Conservation (phyloP, 2,329 filamentous ascomycete genomes). For the Tolypocladium amazonense region DNA sequence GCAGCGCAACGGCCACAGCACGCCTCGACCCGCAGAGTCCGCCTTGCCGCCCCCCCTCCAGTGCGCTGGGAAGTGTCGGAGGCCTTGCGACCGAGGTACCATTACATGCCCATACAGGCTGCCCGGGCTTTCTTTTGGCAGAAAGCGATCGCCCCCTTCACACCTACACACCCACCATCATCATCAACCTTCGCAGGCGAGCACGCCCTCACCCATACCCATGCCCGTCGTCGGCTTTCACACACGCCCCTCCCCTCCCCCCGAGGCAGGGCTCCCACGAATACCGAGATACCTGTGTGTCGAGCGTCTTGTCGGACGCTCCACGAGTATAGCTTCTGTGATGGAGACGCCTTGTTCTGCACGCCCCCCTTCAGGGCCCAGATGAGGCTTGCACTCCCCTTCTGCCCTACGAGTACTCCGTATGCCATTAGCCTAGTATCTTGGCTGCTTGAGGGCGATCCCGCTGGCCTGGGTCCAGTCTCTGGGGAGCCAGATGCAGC, state of each 20-base stretch:
- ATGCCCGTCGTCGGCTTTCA: not conserved
- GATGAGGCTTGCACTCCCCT: conserved; percentile 10
- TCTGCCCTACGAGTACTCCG: conserved; percentile 3
- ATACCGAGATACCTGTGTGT: conserved; percentile 5
- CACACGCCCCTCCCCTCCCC: not conserved
- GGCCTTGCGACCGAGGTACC: not conserved
- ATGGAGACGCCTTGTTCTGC: not conserved
- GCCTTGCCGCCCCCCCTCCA: not conserved
- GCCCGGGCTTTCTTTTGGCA: not conserved
- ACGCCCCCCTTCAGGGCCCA: conserved; percentile 3
- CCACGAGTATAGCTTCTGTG: not conserved
- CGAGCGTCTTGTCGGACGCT: conserved; percentile 2
- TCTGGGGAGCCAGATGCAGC: conserved; percentile 2
- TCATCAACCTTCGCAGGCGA: not conserved
- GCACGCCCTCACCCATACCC: not conserved
- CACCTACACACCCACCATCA: not conserved
- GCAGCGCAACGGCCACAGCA: not conserved
- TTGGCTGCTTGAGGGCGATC: conserved; percentile 5
- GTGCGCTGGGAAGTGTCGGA: not conserved
- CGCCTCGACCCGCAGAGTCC: not conserved
- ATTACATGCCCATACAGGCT: not conserved
- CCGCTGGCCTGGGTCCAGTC: conserved; percentile 4
- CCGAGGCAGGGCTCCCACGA: conserved; percentile 3
- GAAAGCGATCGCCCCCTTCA: not conserved
- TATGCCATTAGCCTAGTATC: conserved; percentile 2